phyloP scores from a whole-genome alignment of 2,329 filamentous ascomycete genomes.

The Ambrosiella xylebori region DNA sequence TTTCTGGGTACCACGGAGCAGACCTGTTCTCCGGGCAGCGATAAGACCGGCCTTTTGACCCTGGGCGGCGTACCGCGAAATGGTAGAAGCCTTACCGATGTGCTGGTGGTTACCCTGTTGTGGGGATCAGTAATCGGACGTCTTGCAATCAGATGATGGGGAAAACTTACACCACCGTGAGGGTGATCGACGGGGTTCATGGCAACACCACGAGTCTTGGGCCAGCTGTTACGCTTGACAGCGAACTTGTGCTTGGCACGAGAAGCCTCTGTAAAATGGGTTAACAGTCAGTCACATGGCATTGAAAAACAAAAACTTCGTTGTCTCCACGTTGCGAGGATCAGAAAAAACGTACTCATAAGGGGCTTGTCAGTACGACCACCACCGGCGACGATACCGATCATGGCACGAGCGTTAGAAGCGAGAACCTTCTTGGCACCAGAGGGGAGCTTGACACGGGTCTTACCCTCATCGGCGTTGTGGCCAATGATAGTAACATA shows the following conservation, averaged over 20 bases:
- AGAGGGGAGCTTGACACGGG: conserved; percentile 96
- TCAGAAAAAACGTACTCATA: conserved; percentile 47
- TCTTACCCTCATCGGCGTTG: conserved; percentile 99
- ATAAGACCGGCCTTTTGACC: conserved; percentile 99
- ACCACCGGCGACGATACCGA: conserved; percentile 98
- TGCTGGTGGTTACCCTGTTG: conserved; percentile 95
- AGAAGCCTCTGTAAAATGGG: conserved; percentile 62
- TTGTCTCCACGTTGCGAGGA: neutral
- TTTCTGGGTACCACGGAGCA: conserved; percentile 99
- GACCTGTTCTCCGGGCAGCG: conserved; percentile 97
- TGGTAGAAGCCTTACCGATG: conserved; percentile 99
- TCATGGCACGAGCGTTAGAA: conserved; percentile 89
- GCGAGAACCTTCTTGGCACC: conserved; percentile 98
- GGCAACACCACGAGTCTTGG: conserved; percentile 99
- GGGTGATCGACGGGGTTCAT: conserved; percentile 99
- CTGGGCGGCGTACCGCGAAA: conserved; percentile 90
- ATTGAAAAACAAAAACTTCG: conserved; percentile 23
- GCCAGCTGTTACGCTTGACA: conserved; percentile 99
- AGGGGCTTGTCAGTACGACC: conserved; percentile 99
- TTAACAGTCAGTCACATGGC: conserved; percentile 10
- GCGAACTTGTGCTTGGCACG: conserved; percentile 99
- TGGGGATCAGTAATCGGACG: conserved; percentile 25
- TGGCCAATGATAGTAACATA: conserved; percentile 97
- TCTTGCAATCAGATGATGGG: neutral
- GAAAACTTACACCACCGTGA: conserved; percentile 63